A percentile compares a stretch with the other conserved stretches of the same genome.
These are phyloP conservation scores for Serendipita vermifera DNA, from an alignment of 768 basidiomycete species.

Conservation along the genomic window DNA sequence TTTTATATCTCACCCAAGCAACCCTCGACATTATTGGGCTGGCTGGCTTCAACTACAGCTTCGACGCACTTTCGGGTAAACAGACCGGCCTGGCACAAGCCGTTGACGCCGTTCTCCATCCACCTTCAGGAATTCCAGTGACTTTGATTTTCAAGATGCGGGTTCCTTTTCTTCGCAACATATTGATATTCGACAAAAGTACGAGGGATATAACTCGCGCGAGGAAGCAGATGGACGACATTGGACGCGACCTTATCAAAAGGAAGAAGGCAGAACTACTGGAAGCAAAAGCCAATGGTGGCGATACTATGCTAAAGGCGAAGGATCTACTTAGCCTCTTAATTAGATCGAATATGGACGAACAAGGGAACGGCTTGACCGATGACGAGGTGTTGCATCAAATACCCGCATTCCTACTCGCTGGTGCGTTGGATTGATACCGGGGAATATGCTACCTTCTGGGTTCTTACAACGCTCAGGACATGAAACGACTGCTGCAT, in stretches of 20 bases:
- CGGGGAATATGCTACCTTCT: not conserved
- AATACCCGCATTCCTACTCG: slow-evolving; percentile 16
- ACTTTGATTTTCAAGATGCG: not conserved
- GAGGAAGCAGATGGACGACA: not conserved
- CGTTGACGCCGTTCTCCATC: not conserved
- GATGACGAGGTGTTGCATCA: slow-evolving; percentile 9
- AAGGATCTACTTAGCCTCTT: slow-evolving; percentile 50
- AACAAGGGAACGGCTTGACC: slow-evolving; percentile 4
- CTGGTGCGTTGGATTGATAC: not conserved
- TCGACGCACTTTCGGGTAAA: not conserved
- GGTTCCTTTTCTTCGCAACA: not conserved
- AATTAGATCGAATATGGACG: slow-evolving; percentile 51
- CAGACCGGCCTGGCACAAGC: not conserved
- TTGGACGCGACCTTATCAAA: not conserved
- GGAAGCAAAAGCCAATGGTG: not conserved
- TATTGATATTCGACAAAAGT: not conserved
- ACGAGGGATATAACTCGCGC: not conserved
- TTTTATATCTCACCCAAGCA: slow-evolving; percentile 13
- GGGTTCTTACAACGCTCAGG: slow-evolving; percentile 17
- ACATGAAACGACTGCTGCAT: slow-evolving; percentile 49
- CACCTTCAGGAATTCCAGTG: not conserved
- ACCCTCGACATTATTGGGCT: slow-evolving; percentile 19
- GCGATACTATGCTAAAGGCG: slow-evolving; percentile 14
- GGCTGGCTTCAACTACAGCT: no score
- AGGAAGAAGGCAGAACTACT: not conserved